phyloP scores from a whole-genome alignment of 768 basidiomycete species.

The Russula earlei region DNA sequence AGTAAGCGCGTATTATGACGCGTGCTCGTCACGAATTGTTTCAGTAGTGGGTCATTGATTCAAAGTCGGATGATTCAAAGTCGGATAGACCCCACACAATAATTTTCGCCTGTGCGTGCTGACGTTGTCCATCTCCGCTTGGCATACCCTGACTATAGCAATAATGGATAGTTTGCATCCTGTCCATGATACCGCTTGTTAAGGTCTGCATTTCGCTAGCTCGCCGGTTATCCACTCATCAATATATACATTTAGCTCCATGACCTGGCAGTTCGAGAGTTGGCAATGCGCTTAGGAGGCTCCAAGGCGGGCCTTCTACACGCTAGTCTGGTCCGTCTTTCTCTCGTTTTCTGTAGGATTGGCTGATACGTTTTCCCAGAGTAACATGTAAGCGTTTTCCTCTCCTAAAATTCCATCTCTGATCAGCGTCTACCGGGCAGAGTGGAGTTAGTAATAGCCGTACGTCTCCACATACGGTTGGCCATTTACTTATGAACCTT shows the following conservation, averaged over 20 bases:
- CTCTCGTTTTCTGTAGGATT: neutral
- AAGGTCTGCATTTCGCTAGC: slow-evolving; percentile 35
- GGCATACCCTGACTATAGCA: neutral
- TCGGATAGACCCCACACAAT: slow-evolving; percentile 41
- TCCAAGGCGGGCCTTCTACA: slow-evolving; percentile 71
- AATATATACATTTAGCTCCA: slow-evolving; percentile 42
- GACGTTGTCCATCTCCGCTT: neutral
- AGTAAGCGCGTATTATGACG: slow-evolving; percentile 21
- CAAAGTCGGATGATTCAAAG: too few relatives aligned
- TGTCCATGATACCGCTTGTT: slow-evolving; percentile 71
- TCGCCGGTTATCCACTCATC: neutral
- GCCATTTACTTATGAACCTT: neutral
- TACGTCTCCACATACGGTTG: slow-evolving; percentile 29
- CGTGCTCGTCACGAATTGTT: neutral
- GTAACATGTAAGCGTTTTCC: slow-evolving; percentile 47
- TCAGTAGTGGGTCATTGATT: slow-evolving; percentile 47
- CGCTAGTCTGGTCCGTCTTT: slow-evolving; percentile 55
- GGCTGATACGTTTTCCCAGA: slow-evolving; percentile 32
- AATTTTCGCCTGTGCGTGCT: slow-evolving; percentile 50
- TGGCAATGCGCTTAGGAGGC: slow-evolving; percentile 69
- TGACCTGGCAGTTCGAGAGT: slow-evolving; percentile 64
- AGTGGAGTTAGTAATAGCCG: slow-evolving; percentile 61
- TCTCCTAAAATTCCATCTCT: neutral
- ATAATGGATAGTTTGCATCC: slow-evolving; percentile 42
- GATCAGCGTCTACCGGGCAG: slow-evolving; percentile 21